A percentile compares a stretch with the other conserved stretches of the same genome.
Conservation (phyloP, 2,329 filamentous ascomycete genomes). For the Raffaelea arxii region DNA sequence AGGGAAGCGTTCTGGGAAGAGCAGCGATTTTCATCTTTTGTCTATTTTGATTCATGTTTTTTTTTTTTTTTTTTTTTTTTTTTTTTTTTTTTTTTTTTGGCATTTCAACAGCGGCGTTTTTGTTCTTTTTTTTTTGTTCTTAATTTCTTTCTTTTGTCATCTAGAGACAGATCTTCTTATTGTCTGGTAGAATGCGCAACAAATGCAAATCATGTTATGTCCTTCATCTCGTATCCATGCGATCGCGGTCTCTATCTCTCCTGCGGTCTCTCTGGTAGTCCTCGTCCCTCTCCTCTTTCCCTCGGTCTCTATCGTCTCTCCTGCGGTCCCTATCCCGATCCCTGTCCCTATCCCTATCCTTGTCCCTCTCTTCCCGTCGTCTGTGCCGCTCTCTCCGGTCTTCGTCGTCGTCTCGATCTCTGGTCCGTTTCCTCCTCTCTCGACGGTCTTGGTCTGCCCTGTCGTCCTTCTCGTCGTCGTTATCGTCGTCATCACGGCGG, state of each 20-base stretch:
- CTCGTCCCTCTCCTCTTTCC: slow-evolving; percentile 9
- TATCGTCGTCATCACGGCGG: slow-evolving; percentile 16
- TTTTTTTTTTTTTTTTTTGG: background rate
- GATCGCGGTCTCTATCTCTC: slow-evolving; percentile 10
- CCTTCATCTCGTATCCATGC: no score
- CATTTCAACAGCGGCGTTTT: no score
- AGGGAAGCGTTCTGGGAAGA: no score
- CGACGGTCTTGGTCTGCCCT: background rate
- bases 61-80: background rate
- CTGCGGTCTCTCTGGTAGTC: slow-evolving; percentile 16
- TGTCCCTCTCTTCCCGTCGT: slow-evolving; percentile 18
- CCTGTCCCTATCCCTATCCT: slow-evolving; percentile 12
- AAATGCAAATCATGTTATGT: no score
- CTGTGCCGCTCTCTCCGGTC: slow-evolving; percentile 16
- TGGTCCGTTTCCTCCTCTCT: slow-evolving; percentile 8
- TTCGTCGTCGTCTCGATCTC: slow-evolving; percentile 15
- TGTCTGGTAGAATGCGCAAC: no score
- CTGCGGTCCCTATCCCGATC: slow-evolving; percentile 9
- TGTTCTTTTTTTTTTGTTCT: background rate
- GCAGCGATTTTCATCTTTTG: background rate
- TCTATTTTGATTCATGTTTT: background rate
- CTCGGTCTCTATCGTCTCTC: slow-evolving; percentile 5
- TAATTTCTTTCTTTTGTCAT: background rate
- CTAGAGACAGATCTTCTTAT: background rate
- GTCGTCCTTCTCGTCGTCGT: slow-evolving; percentile 11